These are phyloP conservation scores for Xylaria curta DNA, from an alignment of 495 filamentous ascomycete genomes.

Conservation along the genomic window DNA sequence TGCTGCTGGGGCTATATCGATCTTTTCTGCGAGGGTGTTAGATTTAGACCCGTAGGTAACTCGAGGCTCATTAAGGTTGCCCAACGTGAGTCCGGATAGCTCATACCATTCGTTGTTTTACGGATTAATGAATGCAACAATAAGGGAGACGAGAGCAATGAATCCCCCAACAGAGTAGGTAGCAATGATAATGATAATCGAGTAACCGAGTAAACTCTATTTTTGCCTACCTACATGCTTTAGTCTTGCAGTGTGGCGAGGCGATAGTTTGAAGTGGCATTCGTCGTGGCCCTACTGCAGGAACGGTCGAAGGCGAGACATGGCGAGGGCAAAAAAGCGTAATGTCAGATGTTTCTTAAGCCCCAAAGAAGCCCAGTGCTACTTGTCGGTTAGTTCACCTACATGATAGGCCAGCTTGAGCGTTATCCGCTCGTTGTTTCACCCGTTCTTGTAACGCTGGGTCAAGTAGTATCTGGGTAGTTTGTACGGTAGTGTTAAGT, in stretches of 20 bases:
- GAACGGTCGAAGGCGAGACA: slow-evolving; percentile 25
- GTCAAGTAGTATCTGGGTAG: background rate
- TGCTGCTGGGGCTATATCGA: slow-evolving; percentile 9
- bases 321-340: background rate
- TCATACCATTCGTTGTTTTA: slow-evolving; percentile 2
- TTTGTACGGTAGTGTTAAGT: slow-evolving; percentile 3
- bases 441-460: slow-evolving; percentile 19
- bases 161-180: slow-evolving; percentile 8
- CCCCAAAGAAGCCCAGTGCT: slow-evolving; percentile 14
- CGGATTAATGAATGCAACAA: slow-evolving; percentile 12
- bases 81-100: background rate
- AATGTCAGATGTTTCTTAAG: slow-evolving; percentile 15
- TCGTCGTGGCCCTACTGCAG: slow-evolving; percentile 28
- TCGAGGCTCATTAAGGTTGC: background rate
- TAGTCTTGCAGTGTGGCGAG: slow-evolving; percentile 14
- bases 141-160: slow-evolving; percentile 16
- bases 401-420: slow-evolving; percentile 26
- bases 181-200: background rate
- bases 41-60: background rate
- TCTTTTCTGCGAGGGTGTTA: background rate
- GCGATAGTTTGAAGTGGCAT: slow-evolving; percentile 16
- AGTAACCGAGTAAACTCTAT: slow-evolving; percentile 6
- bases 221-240: slow-evolving; percentile 18
- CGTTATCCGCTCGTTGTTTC: slow-evolving; percentile 20
- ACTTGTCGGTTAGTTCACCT: slow-evolving; percentile 24